Conservation (phyloP, 768 basidiomycete species). For the Serendipita sp. region DNA sequence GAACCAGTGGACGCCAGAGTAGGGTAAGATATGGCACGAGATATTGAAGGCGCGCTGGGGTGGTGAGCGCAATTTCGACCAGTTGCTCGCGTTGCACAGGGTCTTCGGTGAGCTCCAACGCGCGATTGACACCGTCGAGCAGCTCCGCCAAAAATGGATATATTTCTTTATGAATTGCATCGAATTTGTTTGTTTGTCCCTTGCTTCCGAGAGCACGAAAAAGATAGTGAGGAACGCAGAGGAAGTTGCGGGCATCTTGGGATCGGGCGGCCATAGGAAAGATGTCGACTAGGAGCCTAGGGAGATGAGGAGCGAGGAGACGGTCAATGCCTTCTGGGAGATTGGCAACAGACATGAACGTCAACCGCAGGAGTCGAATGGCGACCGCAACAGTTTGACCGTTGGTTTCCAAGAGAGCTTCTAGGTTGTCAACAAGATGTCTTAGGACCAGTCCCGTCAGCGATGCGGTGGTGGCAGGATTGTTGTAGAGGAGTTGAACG, state of each 20-base stretch:
- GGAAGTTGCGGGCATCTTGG: constrained; percentile 83
- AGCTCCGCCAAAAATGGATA: constrained; percentile 91
- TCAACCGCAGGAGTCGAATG: constrained; percentile 88
- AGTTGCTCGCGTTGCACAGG: constrained; percentile 73
- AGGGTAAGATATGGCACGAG: constrained; percentile 88
- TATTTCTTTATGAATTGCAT: constrained; percentile 88
- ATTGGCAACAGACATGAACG: constrained; percentile 69
- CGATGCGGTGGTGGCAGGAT: constrained; percentile 61
- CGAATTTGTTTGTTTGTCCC: constrained; percentile 60
- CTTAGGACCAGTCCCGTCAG: constrained; percentile 78
- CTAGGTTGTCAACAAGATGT: constrained; percentile 69
- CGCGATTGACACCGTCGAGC: constrained; percentile 84
- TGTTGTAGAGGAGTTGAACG: constrained; percentile 63
- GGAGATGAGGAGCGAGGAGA: constrained; percentile 83
- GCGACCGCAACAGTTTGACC: constrained; percentile 67
- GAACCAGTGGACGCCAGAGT: constrained; percentile 88
- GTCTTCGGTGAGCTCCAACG: constrained; percentile 61
- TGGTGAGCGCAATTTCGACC: constrained; percentile 92
- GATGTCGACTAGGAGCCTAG: constrained; percentile 87
- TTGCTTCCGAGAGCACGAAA: constrained; percentile 88
- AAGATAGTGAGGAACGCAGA: constrained; percentile 63
- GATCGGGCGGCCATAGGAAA: constrained; percentile 89
- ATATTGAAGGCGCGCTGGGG: constrained; percentile 87
- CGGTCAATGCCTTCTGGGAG: constrained; percentile 68
- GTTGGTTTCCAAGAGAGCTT: constrained; percentile 69